Evolutionary conservation across 2,329 filamentous ascomycete genomes (phyloP).

Genomic region (Biscogniauxia marginata): DNA sequence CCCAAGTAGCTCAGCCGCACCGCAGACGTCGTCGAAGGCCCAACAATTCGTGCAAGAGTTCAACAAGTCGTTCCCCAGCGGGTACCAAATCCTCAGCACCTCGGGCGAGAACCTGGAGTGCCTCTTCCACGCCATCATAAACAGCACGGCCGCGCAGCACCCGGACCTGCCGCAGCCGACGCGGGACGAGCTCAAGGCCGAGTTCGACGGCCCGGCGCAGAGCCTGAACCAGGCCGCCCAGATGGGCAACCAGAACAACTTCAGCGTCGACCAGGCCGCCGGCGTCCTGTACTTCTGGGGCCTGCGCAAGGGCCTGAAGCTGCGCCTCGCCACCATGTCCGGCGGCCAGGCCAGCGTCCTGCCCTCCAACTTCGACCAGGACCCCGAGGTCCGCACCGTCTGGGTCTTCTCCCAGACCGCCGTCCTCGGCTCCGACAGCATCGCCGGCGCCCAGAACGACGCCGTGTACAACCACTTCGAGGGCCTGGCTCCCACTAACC

Average conservation of each 20-base stretch:
- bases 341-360: background rate
- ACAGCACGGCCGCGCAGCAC: slow-evolving; percentile 6
- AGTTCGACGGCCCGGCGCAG: background rate
- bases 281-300: slow-evolving; percentile 3
- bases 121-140: slow-evolving; percentile 5
- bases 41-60: background rate
- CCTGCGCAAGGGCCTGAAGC: background rate
- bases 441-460: background rate
- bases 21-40: too few relatives aligned
- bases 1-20: too few relatives aligned
- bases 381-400: background rate
- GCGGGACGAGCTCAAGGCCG: background rate
- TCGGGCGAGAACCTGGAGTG: background rate
- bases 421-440: background rate
- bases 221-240: background rate
- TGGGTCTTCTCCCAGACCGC: slow-evolving; percentile 3
- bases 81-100: slow-evolving; percentile 2
- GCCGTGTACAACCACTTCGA: background rate
- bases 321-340: slow-evolving; percentile 1
- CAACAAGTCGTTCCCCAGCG: slow-evolving; percentile 10
- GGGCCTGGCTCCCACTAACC: too few relatives aligned
- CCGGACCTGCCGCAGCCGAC: background rate
- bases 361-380: background rate
- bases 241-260: slow-evolving; percentile 5
- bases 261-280: slow-evolving; percentile 6